These are phyloP conservation scores for Auricularia cornea DNA, from an alignment of 768 basidiomycete genomes.

Conservation along the genomic window DNA sequence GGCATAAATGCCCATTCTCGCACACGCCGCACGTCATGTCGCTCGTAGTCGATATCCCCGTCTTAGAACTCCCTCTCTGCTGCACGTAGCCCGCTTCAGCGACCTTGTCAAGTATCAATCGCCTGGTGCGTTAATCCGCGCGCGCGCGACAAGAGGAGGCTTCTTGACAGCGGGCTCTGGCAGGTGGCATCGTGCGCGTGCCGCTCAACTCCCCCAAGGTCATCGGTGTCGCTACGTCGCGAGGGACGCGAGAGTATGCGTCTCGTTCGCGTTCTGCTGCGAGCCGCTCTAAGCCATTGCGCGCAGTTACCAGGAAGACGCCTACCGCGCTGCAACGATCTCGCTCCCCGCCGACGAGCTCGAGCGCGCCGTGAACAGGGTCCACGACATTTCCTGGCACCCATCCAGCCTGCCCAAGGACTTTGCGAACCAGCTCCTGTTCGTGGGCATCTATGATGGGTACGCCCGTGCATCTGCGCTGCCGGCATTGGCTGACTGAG, in stretches of 20 bases:
- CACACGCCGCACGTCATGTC: not conserved
- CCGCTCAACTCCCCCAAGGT: slow-evolving; percentile 70
- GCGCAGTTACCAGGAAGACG: slow-evolving; percentile 82
- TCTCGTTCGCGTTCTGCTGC: slow-evolving; percentile 2
- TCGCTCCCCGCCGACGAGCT: slow-evolving; percentile 73
- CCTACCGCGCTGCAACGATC: slow-evolving; percentile 66
- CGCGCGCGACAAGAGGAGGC: too few relatives aligned
- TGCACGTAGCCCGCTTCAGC: not conserved
- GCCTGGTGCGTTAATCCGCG: not conserved
- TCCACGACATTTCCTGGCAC: slow-evolving; percentile 64
- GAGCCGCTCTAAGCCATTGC: slow-evolving; percentile 4
- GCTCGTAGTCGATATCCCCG: not conserved
- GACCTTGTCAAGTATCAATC: not conserved
- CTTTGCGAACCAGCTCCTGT: slow-evolving; percentile 68
- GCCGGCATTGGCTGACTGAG: not conserved
- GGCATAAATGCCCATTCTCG: not conserved
- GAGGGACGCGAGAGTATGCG: slow-evolving; percentile 62
- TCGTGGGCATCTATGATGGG: slow-evolving; percentile 91
- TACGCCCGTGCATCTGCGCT: slow-evolving; percentile 24
- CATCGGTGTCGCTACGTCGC: slow-evolving; percentile 64
- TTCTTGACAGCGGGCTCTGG: too few relatives aligned
- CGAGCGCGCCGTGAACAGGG: slow-evolving; percentile 50
- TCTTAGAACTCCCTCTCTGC: not conserved
- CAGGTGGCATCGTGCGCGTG: slow-evolving; percentile 58
- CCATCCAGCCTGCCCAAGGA: slow-evolving; percentile 36